Base-by-base conservation (phyloP, 1,139 yeast genomes). In the Taiozyma onychis region DNA sequence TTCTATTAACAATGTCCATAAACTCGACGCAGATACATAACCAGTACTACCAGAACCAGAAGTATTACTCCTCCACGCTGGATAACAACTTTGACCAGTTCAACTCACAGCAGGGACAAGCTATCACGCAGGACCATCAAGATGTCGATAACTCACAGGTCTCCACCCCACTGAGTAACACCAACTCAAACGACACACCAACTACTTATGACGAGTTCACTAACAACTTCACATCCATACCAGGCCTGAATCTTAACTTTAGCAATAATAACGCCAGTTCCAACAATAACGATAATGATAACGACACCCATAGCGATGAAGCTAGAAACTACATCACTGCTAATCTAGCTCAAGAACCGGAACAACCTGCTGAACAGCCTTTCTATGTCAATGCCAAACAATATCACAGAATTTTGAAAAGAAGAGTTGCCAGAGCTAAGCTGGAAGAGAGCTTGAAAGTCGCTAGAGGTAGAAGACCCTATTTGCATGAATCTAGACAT, bases 311-410 rank as follows among this genome's bases (percentile, higher is more conserved):
- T 39, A 34, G 14, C 21, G 34, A 22, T 14, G 46, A 46, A 21
- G 28, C 43, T 10, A 16, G 14, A 22, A 21, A 18, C 27, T 47
- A 18, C 34, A 44, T 45, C 18, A 26, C 44, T 2, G 46, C 48
- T 22, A 44, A 48, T 24, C 22, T 24, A 24, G 26, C 30, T n/a
- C 50, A 48, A 27, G 50, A 50, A 11, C 21, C 39, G 9, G 51
- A 51, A 43, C 50, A 43, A 11, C 48, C 57, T 34, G 48, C 52
- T 2, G 97, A 91, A 63, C 97, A 91, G 67, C 99, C 99, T 2
- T 90, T 91, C 64, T 93, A 91, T 64, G 99, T 95, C 46, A 95
- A 95, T 66, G 99, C 99, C 11, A 95, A 93, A 66, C 99, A 95
- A 65, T 95, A 93, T 62, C 97, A 93, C 63, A 81, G 99, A 47